Evolutionary conservation across 164 flowering plant genomes (phyloP), one percentile per base, ranked within the genome.

Genomic region (Vitis cinerea): DNA sequence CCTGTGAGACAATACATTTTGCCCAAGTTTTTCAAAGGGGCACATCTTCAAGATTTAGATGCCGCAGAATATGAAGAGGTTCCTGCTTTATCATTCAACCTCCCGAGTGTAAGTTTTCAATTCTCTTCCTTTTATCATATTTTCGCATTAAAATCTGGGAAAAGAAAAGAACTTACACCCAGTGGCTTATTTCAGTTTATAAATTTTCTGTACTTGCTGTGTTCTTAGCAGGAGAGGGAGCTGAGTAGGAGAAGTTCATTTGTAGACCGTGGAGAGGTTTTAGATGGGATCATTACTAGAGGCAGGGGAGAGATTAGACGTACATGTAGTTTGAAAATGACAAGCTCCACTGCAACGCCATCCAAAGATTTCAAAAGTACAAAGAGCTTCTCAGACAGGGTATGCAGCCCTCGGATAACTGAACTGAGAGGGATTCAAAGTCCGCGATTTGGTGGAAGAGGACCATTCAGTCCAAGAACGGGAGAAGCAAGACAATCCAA

Each of bases 31-130:
- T 83, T 81, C 77, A 74, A 83, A 74, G 77, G 75, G 1, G 82
- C 68, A 10, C 80, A 80, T 49, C 84, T 80, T 31, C 86, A 83
- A 56, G 86, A 83, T 59, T 65, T 80, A 47, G 86, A 83, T 68
- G 83, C 82, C 4, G 86, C 86, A 17, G 86, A 83, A 48, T 83
- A 77, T 56, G 85, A 82, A 73, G 85, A 82, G 47, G 65, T 67
- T 5, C 81, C 85, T 10, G 77, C 85, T 58, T 50, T 77, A 71
- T 44, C 85, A 50, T 77, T 69, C 65, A 68, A 71, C 64, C 68
- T 71, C 12, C 62, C 75, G 37, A 58, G 73, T 23, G 76, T 77
- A 74, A 68, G 71, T 63, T 59, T 48, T 27, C 15, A 11, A 12
- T 61, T 61, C n/a, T 11, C 17, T 17, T 17, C 17, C 17, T 17